A percentile compares a stretch with the other conserved stretches of the same genome.
Evolutionary conservation across 805 yeast genomes (phyloP).

Genomic region (Candida stauntonica): DNA sequence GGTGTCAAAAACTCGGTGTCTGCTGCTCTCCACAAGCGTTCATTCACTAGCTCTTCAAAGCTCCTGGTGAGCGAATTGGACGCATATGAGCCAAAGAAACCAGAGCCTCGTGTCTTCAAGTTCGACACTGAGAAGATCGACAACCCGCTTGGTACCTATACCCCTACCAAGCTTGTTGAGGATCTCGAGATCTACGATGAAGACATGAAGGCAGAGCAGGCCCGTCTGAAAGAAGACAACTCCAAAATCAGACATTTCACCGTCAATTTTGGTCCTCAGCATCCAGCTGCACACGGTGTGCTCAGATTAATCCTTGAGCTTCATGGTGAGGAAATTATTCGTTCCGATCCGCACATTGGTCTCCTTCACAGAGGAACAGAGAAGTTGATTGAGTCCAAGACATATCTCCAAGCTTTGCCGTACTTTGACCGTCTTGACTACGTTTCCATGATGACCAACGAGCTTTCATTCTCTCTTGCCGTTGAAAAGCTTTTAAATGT

Average conservation of each 20-base stretch:
- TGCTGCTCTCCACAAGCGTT: too few species aligned
- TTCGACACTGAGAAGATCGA: conserved; percentile 27
- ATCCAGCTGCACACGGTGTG: conserved; percentile 94
- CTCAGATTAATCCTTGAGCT: conserved; percentile 79
- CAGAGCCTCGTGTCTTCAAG: conserved; percentile 14
- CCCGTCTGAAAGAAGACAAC: conserved; percentile 16
- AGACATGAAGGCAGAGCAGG: conserved; percentile 28
- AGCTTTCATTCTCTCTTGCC: conserved; percentile 77
- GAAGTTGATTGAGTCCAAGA: conserved; percentile 80
- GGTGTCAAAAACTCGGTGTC: too few species aligned
- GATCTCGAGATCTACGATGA: conserved; percentile 36
- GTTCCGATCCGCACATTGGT: conserved; percentile 89
- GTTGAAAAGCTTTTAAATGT: conserved; percentile 80
- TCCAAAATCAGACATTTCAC: conserved; percentile 78
- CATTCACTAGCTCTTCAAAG: conserved; percentile 1
- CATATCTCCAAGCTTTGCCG: conserved; percentile 84
- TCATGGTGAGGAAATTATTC: conserved; percentile 83
- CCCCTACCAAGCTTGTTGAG: conserved; percentile 26
- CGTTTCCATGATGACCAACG: conserved; percentile 87
- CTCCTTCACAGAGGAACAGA: conserved; percentile 86
- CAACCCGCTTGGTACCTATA: conserved; percentile 38
- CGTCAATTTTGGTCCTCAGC: conserved; percentile 89
- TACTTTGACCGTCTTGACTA: conserved; percentile 86
- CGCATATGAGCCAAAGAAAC: conserved; percentile 21
- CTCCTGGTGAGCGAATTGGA: conserved; percentile 20